Evolutionary conservation across 75 land plant species (phyloP).

Genomic region (Gnetum montanum): DNA sequence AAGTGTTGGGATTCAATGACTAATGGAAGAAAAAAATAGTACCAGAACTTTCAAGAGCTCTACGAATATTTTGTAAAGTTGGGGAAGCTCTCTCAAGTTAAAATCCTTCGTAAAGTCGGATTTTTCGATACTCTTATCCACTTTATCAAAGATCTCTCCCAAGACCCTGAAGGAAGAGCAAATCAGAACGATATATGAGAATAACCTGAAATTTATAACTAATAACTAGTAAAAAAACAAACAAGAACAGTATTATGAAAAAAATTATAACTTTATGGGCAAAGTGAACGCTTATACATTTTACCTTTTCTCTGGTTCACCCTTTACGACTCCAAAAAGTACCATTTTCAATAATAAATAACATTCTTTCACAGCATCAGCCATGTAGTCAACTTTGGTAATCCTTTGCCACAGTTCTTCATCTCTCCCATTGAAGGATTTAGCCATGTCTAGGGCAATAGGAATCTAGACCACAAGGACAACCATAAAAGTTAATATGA

Average conservation of each 20-base stretch:
- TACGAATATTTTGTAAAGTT: constrained; percentile 48
- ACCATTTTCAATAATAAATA: constrained; percentile 58
- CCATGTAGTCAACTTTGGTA: constrained; percentile 55
- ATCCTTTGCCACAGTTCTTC: constrained; percentile 58
- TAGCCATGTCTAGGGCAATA: constrained; percentile 81
- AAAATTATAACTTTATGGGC: not conserved
- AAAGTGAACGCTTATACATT: constrained; percentile 12
- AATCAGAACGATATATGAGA: not conserved
- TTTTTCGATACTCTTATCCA: constrained; percentile 36
- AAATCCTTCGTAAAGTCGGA: constrained; percentile 31
- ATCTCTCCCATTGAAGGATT: constrained; percentile 51
- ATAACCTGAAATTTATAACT: not conserved
- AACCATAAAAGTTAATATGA: not conserved
- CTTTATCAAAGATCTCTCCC: constrained; percentile 36
- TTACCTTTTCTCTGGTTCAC: constrained; percentile 50
- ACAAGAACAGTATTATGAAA: not conserved
- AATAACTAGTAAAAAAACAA: not conserved
- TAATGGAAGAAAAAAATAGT: constrained; percentile 3
- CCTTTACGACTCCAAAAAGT: constrained; percentile 39
- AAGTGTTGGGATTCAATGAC: not conserved
- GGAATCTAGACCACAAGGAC: constrained; percentile 45
- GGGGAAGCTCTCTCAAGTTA: constrained; percentile 66
- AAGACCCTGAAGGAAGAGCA: constrained; percentile 57
- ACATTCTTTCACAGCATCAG: constrained; percentile 68
- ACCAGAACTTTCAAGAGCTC: constrained; percentile 59